Conservation (phyloP, 345 rosid species). For the Lagerstroemia speciosa region DNA sequence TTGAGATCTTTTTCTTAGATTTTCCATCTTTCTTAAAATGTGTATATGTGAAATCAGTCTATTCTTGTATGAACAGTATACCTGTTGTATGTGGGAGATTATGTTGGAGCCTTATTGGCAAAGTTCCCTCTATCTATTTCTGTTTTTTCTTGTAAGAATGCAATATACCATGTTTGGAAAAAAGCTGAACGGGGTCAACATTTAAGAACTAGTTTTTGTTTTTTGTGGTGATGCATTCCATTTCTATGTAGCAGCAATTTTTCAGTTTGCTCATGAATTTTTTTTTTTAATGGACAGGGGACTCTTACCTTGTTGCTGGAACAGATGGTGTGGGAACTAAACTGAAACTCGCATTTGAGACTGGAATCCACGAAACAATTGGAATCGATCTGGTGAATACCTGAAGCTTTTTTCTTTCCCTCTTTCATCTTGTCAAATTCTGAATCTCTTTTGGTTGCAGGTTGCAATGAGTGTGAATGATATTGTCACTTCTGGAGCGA, state of each 20-base stretch:
- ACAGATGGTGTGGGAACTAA: conserved; percentile 99
- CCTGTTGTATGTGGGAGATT: neutral
- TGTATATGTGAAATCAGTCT: too few species aligned
- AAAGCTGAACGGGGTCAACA: neutral
- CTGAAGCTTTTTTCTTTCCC: neutral
- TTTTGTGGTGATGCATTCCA: neutral
- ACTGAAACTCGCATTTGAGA: conserved; percentile 86
- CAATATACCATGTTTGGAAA: neutral
- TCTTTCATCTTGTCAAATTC: neutral
- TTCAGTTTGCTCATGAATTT: conserved; percentile 7
- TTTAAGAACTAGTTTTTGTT: neutral
- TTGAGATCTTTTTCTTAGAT: neutral
- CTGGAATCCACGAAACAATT: conserved; percentile 79
- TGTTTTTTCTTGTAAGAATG: neutral
- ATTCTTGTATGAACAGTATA: neutral
- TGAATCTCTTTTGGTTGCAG: conserved; percentile 25
- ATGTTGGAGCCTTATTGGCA: too few species aligned
- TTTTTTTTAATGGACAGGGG: conserved; percentile 40
- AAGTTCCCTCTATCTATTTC: neutral
- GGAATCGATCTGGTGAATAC: conserved; percentile 79
- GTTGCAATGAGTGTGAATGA: conserved; percentile 99
- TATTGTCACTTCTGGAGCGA: conserved; percentile 92
- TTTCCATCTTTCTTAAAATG: too few species aligned
- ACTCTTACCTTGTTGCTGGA: conserved; percentile 86
- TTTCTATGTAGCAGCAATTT: neutral